Base-by-base conservation (phyloP, 257 asterid species). In the Anisodus tanguticus region DNA sequence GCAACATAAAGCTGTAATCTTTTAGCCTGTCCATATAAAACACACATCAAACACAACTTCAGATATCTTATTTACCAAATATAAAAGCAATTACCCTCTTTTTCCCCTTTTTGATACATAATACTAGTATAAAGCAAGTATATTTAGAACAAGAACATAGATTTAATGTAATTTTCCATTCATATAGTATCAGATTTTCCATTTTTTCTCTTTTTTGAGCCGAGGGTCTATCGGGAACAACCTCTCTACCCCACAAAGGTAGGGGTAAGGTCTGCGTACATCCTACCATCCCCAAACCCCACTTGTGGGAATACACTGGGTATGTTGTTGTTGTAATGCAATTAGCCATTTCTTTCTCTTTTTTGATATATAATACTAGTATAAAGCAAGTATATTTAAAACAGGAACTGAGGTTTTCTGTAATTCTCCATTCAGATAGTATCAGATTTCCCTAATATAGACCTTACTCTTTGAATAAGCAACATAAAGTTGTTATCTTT, bases 241-340 rank as follows among this genome's bases (percentile, higher is more conserved):
- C 98, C 93, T 97, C 99, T 31, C 97, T 31, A 91, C 84, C 51
- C 99, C 98, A 83, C 35, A 31, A 31, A 31, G 35, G 35, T 31
- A 31, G 35, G 35, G 35, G 1, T 31, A 31, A 31, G 35, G 35
- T 31, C 35, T 31, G 35, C 35, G 35, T 31, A 31, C 35, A 31
- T 31, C 35, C 35, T 31, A 31, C 35, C 35, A 1, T 31, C 35
- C 2, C 35, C 35, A 31, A 31, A 31, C 1, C 35, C 35, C 35
- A 31, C 35, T 31, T 31, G 2, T 31, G 35, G 35, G 35, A 31
- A 31, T 31, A 31, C 35, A 31, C 35, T 31, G 35, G 35, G 35
- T 31, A 31, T 31, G 35, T 31, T 31, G 35, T 31, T 31, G 35
- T 31, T 41, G 45, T 41, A 41, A 3, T 4, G 45, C 45, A 41